Conservation (phyloP, 129 eudicot species). For the Chrysanthemum seticuspe region DNA sequence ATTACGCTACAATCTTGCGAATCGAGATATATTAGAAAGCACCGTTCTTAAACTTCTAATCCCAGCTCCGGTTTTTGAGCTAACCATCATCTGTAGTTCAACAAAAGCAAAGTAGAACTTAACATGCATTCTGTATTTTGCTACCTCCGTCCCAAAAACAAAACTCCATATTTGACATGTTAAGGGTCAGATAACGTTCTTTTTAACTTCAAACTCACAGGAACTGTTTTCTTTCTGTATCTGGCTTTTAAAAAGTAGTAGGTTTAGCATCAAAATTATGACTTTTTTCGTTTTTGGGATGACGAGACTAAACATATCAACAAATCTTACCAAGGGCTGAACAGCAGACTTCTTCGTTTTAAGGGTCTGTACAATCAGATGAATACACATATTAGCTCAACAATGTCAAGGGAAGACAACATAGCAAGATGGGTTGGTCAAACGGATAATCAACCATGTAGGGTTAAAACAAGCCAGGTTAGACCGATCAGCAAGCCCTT, state of each 20-base stretch:
- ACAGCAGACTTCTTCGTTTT: constrained; percentile 77
- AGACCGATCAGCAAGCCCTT: too few species aligned
- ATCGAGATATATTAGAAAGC: constrained; percentile 67
- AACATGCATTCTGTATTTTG: neutral
- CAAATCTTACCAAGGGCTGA: constrained; percentile 68
- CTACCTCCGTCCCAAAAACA: neutral
- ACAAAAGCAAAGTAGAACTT: constrained; percentile 10
- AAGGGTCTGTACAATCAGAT: constrained; percentile 59
- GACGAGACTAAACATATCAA: neutral
- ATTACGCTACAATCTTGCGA: constrained; percentile 48
- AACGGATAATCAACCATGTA: too few species aligned
- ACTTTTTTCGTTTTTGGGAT: neutral
- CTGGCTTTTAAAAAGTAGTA: constrained; percentile 3
- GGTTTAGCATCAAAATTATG: neutral
- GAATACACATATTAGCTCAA: constrained; percentile 1
- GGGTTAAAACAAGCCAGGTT: too few species aligned
- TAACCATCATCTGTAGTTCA: constrained; percentile 84
- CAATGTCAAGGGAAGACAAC: neutral
- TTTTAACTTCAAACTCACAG: neutral
- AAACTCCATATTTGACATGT: constrained; percentile 1
- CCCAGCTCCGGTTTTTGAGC: constrained; percentile 94
- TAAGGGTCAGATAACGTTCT: neutral
- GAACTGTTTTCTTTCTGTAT: neutral
- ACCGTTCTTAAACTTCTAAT: constrained; percentile 78
- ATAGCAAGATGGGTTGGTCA: too few species aligned